These are phyloP conservation scores for Nitzschia sp. DNA, from an alignment of 108 stramenopile genomes.

Conservation along the genomic window DNA sequence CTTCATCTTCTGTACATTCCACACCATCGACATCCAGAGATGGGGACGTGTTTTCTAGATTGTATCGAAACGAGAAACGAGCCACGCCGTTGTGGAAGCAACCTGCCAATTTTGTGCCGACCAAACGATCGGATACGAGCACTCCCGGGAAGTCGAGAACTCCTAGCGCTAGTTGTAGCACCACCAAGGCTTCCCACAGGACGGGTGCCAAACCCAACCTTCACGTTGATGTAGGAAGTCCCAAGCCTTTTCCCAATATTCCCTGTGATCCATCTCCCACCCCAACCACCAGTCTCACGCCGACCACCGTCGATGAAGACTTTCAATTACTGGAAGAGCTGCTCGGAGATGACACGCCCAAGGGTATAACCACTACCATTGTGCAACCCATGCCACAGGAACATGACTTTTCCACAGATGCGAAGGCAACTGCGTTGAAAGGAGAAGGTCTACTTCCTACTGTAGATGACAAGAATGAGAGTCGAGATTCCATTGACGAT, in stretches of 20 bases:
- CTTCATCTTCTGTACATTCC: not conserved
- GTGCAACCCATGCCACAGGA: too few relatives aligned
- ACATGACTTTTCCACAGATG: too few relatives aligned
- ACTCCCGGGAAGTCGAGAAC: too few relatives aligned
- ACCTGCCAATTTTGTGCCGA: not conserved
- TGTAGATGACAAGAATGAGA: not conserved
- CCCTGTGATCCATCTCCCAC: not conserved
- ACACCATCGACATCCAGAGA: not conserved
- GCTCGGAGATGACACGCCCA: not conserved
- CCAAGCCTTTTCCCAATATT: not conserved
- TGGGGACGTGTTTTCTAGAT: conserved; percentile 10
- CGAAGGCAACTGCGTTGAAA: not conserved
- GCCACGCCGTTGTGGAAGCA: conserved; percentile 29
- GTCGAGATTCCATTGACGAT: conserved; percentile 1
- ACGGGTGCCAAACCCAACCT: not conserved
- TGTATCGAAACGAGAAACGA: conserved; percentile 37
- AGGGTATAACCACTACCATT: conserved; percentile 6
- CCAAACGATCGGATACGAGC: too few relatives aligned
- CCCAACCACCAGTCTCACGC: conserved; percentile 2
- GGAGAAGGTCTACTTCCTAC: not conserved
- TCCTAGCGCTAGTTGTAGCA: too few relatives aligned
- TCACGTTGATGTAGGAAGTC: not conserved
- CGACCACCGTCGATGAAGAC: conserved; percentile 5
- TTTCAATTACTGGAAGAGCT: conserved; percentile 16
- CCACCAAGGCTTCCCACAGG: not conserved